phyloP scores from a whole-genome alignment of 768 basidiomycete genomes.

The Clavaria fumosa region DNA sequence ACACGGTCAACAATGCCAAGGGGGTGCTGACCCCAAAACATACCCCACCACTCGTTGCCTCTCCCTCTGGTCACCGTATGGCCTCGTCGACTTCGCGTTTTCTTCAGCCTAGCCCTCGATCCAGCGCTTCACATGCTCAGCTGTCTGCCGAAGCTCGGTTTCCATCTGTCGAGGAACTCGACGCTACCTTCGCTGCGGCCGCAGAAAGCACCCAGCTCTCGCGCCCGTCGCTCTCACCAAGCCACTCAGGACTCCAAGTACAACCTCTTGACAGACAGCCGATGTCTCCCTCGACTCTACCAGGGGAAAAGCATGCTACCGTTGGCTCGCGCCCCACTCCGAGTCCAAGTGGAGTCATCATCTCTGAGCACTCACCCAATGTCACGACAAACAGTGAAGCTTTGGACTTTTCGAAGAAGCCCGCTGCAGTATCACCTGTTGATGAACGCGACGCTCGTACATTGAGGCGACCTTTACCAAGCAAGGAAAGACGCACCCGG shows the following conservation, averaged over 20 bases:
- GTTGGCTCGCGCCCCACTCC: slow-evolving; percentile 11
- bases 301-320: slow-evolving; percentile 10
- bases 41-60: slow-evolving; percentile 10
- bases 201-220: not conserved
- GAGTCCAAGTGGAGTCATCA: slow-evolving; percentile 17
- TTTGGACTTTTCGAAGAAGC: too few species aligned
- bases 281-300: slow-evolving; percentile 6
- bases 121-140: slow-evolving; percentile 10
- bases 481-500: too few species aligned
- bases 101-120: not conserved
- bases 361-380: too few species aligned
- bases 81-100: slow-evolving; percentile 1
- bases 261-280: slow-evolving; percentile 5
- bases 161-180: slow-evolving; percentile 77
- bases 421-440: too few species aligned
- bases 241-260: not conserved
- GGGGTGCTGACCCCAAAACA: slow-evolving; percentile 7
- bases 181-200: slow-evolving; percentile 29
- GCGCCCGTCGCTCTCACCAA: not conserved
- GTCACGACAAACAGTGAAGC: too few species aligned
- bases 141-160: slow-evolving; percentile 57
- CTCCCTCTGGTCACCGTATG: slow-evolving; percentile 8
- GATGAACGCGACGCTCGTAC: too few species aligned
- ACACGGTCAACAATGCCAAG: too few species aligned
- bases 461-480: too few species aligned